phyloP scores from a whole-genome alignment of 2,329 filamentous ascomycete genomes.

The Rutstroemia sp. region DNA sequence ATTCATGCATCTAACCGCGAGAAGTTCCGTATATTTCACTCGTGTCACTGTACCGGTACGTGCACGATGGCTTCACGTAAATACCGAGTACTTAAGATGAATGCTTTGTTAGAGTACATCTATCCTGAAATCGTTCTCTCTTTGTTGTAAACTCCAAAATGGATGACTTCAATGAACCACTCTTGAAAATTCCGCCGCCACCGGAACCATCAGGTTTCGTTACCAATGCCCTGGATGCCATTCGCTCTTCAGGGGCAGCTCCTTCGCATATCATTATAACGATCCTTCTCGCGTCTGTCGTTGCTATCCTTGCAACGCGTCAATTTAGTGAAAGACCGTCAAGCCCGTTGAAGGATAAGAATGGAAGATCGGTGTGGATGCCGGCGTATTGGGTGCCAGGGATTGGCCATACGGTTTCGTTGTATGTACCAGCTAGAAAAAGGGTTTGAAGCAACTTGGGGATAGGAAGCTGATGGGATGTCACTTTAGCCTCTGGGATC shows the following conservation, averaged over 20 bases:
- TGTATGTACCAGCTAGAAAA: constrained; percentile 30
- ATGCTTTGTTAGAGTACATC: neutral
- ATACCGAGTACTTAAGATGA: too few species aligned
- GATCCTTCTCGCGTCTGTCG: constrained; percentile 15
- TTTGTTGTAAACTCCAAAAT: constrained; percentile 2
- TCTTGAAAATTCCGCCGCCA: neutral
- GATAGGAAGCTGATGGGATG: constrained; percentile 8
- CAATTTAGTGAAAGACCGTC: constrained; percentile 17
- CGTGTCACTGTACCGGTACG: too few species aligned
- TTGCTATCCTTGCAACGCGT: constrained; percentile 19
- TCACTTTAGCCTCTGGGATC: constrained; percentile 19
- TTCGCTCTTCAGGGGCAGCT: constrained; percentile 1
- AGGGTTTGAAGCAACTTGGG: too few species aligned
- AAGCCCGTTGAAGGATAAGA: neutral
- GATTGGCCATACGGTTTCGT: constrained; percentile 44
- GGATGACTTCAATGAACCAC: constrained; percentile 21
- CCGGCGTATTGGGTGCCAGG: constrained; percentile 54
- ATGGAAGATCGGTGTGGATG: constrained; percentile 35
- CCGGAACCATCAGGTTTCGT: neutral
- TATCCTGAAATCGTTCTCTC: neutral
- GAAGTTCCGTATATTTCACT: neutral
- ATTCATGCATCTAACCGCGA: neutral
- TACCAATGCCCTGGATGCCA: neutral
- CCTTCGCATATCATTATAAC: constrained; percentile 14
- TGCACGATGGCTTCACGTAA: too few species aligned